Base-by-base conservation (phyloP, 176 grass and related monocot genomes). In the Carex scoparia region DNA sequence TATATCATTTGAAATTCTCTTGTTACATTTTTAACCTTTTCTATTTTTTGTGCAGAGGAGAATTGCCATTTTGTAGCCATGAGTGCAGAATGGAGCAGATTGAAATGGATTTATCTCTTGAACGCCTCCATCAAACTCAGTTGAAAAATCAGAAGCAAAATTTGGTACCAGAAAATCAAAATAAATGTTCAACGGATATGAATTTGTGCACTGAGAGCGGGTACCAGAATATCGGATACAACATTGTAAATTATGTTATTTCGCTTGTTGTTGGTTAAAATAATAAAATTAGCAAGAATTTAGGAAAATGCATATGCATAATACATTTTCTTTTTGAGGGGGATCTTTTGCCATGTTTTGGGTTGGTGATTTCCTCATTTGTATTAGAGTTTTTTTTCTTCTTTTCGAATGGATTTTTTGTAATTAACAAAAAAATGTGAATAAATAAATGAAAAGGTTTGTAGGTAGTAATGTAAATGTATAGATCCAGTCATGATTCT, bases 71-170 rank as follows among this genome's bases (percentile, higher is more conserved):
- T 86, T 86, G 84, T 46, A 86, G 84, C 70, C 0, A 27, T 2
- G 70, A 86, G 37, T 86, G 84, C 69, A 78, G 67, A 68, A 35
- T 18, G 16, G 84, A 86, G 35, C 84, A 86, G 28, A 79, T 79
- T 5, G 37, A 79, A 57, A 86, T 86, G 84, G 70, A 79, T 53
- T 18, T 30, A 18, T 16, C 71, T 2, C 69, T 86, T 74, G n/a
- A 79, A 19, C 19, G 7, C 7, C 61, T 83, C 62, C 62, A 83
- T 15, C 15, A 51, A 46, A 16, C 2, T 66, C 61, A 66, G 46
- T 30, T 5, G 1, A 48, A 82, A 82, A 30, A 65, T 14, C 12
- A 12, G 80, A 83, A 83, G 19, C 61, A 13, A 65, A 65, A 31
- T 55, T 55, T 30, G 42, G 35, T 35, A 51, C 46, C 23, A 35